A percentile compares a stretch with the other conserved stretches of the same genome.
phyloP scores from a whole-genome alignment of 768 basidiomycete genomes.

The Solioccasus polychromus region DNA sequence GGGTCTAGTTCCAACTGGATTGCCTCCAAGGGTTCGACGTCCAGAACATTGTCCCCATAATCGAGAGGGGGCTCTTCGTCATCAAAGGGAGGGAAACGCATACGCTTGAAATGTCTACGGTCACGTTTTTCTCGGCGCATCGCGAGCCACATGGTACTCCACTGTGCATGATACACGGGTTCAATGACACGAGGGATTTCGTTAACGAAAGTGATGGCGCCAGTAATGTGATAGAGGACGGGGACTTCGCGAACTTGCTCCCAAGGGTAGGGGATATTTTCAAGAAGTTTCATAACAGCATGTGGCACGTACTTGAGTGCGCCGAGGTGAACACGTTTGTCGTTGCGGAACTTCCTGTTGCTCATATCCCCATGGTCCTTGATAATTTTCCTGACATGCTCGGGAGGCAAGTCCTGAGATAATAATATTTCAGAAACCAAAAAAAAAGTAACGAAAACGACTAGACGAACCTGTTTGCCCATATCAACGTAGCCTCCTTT shows the following conservation, averaged over 20 bases:
- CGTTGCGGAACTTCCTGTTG: constrained; percentile 97
- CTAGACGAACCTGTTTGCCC: constrained; percentile 79
- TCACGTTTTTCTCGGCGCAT: constrained; percentile 99
- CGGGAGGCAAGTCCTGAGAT: constrained; percentile 96
- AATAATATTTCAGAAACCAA: too few species aligned
- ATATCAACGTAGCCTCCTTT: constrained; percentile 88
- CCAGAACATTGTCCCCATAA: constrained; percentile 97
- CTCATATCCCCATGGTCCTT: constrained; percentile 99
- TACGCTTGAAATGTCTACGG: constrained; percentile 98
- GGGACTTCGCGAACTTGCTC: constrained; percentile 99
- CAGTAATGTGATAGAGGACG: constrained; percentile 97
- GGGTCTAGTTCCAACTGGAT: constrained; percentile 95
- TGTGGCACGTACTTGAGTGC: constrained; percentile 98
- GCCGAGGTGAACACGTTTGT: constrained; percentile 98
- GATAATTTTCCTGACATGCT: constrained; percentile 99
- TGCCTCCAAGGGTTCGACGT: constrained; percentile 96
- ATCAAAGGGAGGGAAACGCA: constrained; percentile 99
- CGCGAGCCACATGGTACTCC: constrained; percentile 99
- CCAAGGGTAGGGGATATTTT: constrained; percentile 98
- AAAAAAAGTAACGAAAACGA: not conserved
- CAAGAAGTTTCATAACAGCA: constrained; percentile 97
- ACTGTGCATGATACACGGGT: constrained; percentile 97
- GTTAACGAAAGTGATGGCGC: constrained; percentile 99
- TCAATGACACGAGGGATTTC: constrained; percentile 96
- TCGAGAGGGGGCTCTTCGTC: constrained; percentile 99